Conservation (phyloP, 2,329 filamentous ascomycete genomes). For the Epichloe uncinata region DNA sequence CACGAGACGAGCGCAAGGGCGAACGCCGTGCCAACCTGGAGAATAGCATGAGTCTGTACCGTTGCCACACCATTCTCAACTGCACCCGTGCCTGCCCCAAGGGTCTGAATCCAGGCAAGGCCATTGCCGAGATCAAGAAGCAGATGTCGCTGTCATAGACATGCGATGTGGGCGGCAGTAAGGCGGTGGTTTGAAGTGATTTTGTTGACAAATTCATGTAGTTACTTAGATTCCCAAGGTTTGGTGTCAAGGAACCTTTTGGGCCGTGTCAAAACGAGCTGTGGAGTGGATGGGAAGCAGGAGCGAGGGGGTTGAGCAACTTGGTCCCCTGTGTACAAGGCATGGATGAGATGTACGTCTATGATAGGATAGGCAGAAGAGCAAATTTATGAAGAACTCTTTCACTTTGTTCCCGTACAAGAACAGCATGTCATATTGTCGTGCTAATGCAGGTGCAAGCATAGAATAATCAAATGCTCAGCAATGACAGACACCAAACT, state of each 20-base stretch:
- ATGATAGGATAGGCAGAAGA: conserved; percentile 3
- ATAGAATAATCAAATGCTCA: too few relatives aligned
- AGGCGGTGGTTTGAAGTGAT: background rate
- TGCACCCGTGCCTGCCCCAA: conserved; percentile 97
- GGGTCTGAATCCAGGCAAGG: conserved; percentile 89
- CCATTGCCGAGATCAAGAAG: conserved; percentile 99
- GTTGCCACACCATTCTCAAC: conserved; percentile 98
- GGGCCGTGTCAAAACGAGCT: background rate
- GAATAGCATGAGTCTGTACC: conserved; percentile 98
- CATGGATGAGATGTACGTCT: conserved; percentile 7
- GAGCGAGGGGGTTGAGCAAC: conserved; percentile 1
- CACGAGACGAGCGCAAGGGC: conserved; percentile 76
- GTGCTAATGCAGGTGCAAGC: background rate
- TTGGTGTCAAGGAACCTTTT: conserved; percentile 1
- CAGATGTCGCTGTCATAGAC: conserved; percentile 51
- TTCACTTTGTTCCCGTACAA: conserved; percentile 4
- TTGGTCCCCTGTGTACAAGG: conserved; percentile 4
- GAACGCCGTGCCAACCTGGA: conserved; percentile 86
- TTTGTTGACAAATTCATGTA: background rate
- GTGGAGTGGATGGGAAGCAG: background rate
- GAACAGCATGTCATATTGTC: too few relatives aligned
- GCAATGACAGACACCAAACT: too few relatives aligned
- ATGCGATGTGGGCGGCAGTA: background rate
- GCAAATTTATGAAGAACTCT: background rate
- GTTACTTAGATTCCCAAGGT: background rate